phyloP scores from a whole-genome alignment of 495 filamentous ascomycete species.

The Xylaria bambusicola region DNA sequence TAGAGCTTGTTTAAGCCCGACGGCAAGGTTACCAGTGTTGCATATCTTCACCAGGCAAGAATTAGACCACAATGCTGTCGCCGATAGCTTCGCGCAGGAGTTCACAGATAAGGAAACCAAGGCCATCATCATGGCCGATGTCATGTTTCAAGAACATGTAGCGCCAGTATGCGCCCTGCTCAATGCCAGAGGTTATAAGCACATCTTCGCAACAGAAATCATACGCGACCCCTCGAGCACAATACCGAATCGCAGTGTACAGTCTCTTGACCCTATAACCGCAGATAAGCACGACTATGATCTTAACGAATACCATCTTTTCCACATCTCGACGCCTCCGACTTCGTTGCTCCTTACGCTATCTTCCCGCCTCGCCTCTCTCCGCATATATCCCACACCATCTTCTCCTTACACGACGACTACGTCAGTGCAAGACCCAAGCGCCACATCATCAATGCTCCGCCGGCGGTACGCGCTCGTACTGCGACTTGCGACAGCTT shows the following conservation, averaged over 20 bases:
- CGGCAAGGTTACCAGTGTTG: slow-evolving; percentile 83
- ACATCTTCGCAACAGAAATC: slow-evolving; percentile 68
- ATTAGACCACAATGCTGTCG: slow-evolving; percentile 58
- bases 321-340: slow-evolving; percentile 87
- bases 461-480: slow-evolving; percentile 86
- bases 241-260: slow-evolving; percentile 77
- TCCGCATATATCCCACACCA: slow-evolving; percentile 74
- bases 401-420: slow-evolving; percentile 50
- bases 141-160: slow-evolving; percentile 78
- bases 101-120: slow-evolving; percentile 65
- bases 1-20: slow-evolving; percentile 87
- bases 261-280: slow-evolving; percentile 1
- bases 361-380: slow-evolving; percentile 72
- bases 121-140: slow-evolving; percentile 84
- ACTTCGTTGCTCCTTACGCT: slow-evolving; percentile 84
- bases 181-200: slow-evolving; percentile 61
- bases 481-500: slow-evolving; percentile 74
- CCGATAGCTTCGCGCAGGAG: slow-evolving; percentile 64
- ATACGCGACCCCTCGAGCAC: slow-evolving; percentile 75
- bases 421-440: slow-evolving; percentile 40
- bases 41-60: slow-evolving; percentile 82
- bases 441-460: slow-evolving; percentile 54
- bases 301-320: slow-evolving; percentile 73
- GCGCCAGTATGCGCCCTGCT: slow-evolving; percentile 29
- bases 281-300: slow-evolving; percentile 29